These are phyloP conservation scores for Penicillium sp. DNA, from an alignment of 2,329 filamentous ascomycete species.

Conservation along the genomic window DNA sequence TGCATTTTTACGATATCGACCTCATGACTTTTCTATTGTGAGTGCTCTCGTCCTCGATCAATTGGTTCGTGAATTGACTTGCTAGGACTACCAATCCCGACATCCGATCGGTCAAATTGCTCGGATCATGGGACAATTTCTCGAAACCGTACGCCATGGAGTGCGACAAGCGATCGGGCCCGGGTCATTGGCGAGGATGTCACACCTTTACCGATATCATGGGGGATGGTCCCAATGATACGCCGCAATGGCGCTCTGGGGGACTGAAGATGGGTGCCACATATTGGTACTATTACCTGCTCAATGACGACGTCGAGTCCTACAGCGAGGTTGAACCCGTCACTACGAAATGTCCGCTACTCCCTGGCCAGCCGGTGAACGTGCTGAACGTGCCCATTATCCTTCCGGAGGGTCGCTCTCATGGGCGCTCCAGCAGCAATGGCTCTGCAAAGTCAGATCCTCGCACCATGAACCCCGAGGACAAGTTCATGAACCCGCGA, in stretches of 20 bases:
- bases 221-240: slow-evolving; percentile 62
- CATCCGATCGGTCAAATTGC: slow-evolving; percentile 62
- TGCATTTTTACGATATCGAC: slow-evolving; percentile 29
- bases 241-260: slow-evolving; percentile 58
- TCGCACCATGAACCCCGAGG: slow-evolving; percentile 70
- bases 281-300: slow-evolving; percentile 93
- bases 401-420: slow-evolving; percentile 42
- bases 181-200: slow-evolving; percentile 77
- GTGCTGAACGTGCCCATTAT: slow-evolving; percentile 74
- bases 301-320: slow-evolving; percentile 71
- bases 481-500: slow-evolving; percentile 67
- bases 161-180: slow-evolving; percentile 67
- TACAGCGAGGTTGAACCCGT: slow-evolving; percentile 66
- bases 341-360: slow-evolving; percentile 73
- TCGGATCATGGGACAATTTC: slow-evolving; percentile 97
- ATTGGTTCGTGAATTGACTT: slow-evolving; percentile 20
- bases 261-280: slow-evolving; percentile 87
- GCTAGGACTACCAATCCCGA: slow-evolving; percentile 33
- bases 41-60: slow-evolving; percentile 10
- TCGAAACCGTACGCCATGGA: slow-evolving; percentile 71
- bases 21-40: slow-evolving; percentile 36
- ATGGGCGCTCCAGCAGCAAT: slow-evolving; percentile 60
- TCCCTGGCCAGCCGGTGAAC: slow-evolving; percentile 85
- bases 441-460: slow-evolving; percentile 55
- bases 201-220: slow-evolving; percentile 81